phyloP scores from a whole-genome alignment of 1,284 basidiomycete genomes.

The Apiotrichum akiyoshidainum region DNA sequence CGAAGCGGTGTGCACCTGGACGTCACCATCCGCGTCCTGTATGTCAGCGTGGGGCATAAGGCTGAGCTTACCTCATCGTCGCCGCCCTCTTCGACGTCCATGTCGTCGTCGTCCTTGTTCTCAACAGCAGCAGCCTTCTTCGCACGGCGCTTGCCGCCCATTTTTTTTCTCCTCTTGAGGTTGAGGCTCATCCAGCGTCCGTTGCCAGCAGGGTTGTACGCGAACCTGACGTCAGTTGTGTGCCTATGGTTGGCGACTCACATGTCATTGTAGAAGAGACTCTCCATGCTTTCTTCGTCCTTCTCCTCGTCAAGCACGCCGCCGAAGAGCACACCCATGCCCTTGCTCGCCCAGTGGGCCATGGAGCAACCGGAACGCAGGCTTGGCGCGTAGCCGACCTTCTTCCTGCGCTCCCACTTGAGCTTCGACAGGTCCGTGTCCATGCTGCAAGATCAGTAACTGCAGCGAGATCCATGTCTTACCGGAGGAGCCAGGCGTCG shows the following conservation, averaged over 20 bases:
- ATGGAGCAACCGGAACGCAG: conserved; percentile 57
- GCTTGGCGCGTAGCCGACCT: conserved; percentile 68
- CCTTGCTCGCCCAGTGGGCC: conserved; percentile 52
- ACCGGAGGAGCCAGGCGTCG: conserved; percentile 88
- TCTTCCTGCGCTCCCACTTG: conserved; percentile 84
- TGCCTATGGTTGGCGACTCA: conserved; percentile 46
- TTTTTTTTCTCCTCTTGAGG: conserved; percentile 57
- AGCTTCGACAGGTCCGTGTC: conserved; percentile 57
- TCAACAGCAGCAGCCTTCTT: conserved; percentile 41
- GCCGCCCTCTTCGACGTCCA: conserved; percentile 23
- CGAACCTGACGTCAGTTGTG: conserved; percentile 57
- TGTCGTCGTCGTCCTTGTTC: conserved; percentile 21
- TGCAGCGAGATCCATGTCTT: conserved; percentile 28
- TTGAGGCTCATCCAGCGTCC: conserved; percentile 78
- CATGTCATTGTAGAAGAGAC: conserved; percentile 81
- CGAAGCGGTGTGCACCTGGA: conserved; percentile 8
- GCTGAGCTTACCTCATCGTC: conserved; percentile 24
- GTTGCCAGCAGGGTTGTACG: conserved; percentile 72
- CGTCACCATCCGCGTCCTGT: conserved; percentile 37
- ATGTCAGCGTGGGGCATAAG: conserved; percentile 27
- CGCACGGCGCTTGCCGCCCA: conserved; percentile 51
- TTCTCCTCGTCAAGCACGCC: conserved; percentile 88
- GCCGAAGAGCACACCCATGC: conserved; percentile 79
- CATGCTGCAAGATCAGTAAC: conserved; percentile 39
- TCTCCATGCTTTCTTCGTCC: conserved; percentile 79